Percentiles rank a stretch among this genome's conserved stretches.
phyloP scores from a whole-genome alignment of 2,329 filamentous ascomycete genomes.

The Hypoxylon sp. region DNA sequence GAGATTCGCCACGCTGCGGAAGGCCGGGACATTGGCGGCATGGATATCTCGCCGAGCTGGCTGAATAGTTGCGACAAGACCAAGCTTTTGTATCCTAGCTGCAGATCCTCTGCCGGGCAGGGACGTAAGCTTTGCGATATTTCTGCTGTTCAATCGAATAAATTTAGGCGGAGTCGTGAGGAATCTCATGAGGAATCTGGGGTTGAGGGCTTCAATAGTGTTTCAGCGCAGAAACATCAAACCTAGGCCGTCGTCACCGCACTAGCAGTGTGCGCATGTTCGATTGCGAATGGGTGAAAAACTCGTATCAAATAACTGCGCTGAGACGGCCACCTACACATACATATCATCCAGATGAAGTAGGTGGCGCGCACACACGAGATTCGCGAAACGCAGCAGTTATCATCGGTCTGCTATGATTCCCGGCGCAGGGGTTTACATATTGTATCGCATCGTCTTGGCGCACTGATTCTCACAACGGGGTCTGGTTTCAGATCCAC shows the following conservation, averaged over 20 bases:
- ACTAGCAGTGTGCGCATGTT: neutral
- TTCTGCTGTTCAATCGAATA: conserved; percentile 10
- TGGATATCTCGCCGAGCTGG: conserved; percentile 28
- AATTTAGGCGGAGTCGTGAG: conserved; percentile 17
- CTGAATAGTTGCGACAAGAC: conserved; percentile 32
- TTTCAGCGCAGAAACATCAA: conserved; percentile 43
- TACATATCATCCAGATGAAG: conserved; percentile 16
- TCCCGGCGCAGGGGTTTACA: conserved; percentile 25
- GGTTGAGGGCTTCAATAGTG: conserved; percentile 22
- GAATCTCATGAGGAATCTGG: conserved; percentile 18
- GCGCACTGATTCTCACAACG: conserved; percentile 29
- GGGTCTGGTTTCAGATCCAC: conserved; percentile 38
- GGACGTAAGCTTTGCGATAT: conserved; percentile 14
- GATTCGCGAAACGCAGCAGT: conserved; percentile 10
- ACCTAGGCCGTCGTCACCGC: conserved; percentile 22
- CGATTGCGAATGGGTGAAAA: conserved; percentile 5
- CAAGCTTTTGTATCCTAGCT: conserved; percentile 40
- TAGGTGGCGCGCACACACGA: conserved; percentile 12
- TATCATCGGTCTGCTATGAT: conserved; percentile 15
- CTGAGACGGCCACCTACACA: conserved; percentile 15
- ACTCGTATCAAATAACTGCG: conserved; percentile 13
- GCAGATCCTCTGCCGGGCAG: conserved; percentile 37
- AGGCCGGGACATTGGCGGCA: conserved; percentile 16
- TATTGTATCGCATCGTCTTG: conserved; percentile 36
- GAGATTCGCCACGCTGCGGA: conserved; percentile 1